These are phyloP conservation scores for Fusarium circinatum DNA, from an alignment of 2,329 filamentous ascomycete genomes.

Conservation along the genomic window DNA sequence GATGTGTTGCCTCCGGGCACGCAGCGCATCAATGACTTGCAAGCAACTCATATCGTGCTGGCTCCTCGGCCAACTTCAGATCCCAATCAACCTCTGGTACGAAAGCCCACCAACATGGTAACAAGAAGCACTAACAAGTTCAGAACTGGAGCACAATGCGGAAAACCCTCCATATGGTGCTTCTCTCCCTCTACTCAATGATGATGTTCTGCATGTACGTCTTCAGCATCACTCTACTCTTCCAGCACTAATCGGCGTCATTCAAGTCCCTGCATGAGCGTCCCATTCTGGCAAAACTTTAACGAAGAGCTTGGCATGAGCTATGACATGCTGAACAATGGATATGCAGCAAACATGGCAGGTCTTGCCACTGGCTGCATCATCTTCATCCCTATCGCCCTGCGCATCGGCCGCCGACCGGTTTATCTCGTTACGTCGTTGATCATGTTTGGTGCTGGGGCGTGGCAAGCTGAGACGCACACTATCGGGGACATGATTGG, in stretches of 20 bases:
- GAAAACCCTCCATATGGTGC: slow-evolving; percentile 21
- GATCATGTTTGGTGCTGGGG: slow-evolving; percentile 32
- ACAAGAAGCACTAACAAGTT: background rate
- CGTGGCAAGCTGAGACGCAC: slow-evolving; percentile 42
- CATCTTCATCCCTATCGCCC: slow-evolving; percentile 48
- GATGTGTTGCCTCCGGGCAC: slow-evolving; percentile 26
- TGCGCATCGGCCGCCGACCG: slow-evolving; percentile 46
- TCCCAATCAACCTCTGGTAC: slow-evolving; percentile 32
- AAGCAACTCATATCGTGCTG: slow-evolving; percentile 23
- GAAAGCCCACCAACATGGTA: background rate
- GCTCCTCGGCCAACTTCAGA: slow-evolving; percentile 33
- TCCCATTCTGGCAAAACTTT: slow-evolving; percentile 32
- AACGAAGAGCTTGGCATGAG: slow-evolving; percentile 34
- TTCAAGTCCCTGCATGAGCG: slow-evolving; percentile 28
- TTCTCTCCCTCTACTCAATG: slow-evolving; percentile 27
- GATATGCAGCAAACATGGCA: slow-evolving; percentile 43
- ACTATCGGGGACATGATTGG: slow-evolving; percentile 37
- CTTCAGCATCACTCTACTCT: fast-evolving
- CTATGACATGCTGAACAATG: slow-evolving; percentile 39
- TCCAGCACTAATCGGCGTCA: background rate
- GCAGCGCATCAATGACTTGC: slow-evolving; percentile 24
- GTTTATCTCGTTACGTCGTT: slow-evolving; percentile 43
- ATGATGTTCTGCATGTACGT: slow-evolving; percentile 36
- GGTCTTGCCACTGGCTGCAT: slow-evolving; percentile 47
- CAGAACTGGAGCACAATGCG: slow-evolving; percentile 33